phyloP scores from a whole-genome alignment of 148 eudicot genomes.

The Vaccinium macrocarpon region DNA sequence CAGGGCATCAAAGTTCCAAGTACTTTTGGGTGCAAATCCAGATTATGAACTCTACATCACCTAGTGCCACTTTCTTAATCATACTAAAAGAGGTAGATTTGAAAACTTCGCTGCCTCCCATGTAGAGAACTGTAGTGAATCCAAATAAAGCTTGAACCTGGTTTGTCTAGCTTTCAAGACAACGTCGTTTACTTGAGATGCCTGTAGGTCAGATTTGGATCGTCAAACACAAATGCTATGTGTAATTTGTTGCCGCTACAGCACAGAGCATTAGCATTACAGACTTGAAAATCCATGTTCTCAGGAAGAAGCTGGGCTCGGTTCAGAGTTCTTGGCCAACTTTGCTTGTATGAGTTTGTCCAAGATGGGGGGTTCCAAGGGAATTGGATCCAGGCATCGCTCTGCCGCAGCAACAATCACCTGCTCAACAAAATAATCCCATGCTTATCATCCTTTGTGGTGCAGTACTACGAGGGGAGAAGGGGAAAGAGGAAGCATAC shows the following conservation, averaged over 20 bases:
- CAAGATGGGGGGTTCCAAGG: constrained; percentile 77
- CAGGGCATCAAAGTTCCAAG: not conserved
- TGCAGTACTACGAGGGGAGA: not conserved
- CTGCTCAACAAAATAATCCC: constrained; percentile 38
- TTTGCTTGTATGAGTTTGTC: constrained; percentile 91
- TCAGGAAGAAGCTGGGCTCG: constrained; percentile 28
- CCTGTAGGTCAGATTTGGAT: not conserved
- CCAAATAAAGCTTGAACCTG: not conserved
- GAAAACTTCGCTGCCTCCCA: not conserved
- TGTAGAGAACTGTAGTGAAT: not conserved
- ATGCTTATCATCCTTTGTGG: not conserved
- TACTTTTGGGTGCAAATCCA: not conserved
- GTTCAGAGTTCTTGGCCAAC: constrained; percentile 61
- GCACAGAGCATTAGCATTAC: not conserved
- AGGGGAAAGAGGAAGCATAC: not conserved
- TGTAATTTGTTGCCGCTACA: no score
- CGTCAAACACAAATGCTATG: not conserved
- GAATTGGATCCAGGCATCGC: constrained; percentile 86
- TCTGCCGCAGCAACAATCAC: constrained; percentile 79
- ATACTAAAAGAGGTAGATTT: not conserved
- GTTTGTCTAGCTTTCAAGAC: not conserved
- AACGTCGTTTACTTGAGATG: not conserved
- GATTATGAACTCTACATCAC: not conserved
- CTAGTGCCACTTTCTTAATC: not conserved
- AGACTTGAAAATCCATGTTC: not conserved